Percentiles rank a stretch among this genome's conserved stretches.
Conservation (phyloP, 345 rosid genomes). For the Gossypium raimondii region DNA sequence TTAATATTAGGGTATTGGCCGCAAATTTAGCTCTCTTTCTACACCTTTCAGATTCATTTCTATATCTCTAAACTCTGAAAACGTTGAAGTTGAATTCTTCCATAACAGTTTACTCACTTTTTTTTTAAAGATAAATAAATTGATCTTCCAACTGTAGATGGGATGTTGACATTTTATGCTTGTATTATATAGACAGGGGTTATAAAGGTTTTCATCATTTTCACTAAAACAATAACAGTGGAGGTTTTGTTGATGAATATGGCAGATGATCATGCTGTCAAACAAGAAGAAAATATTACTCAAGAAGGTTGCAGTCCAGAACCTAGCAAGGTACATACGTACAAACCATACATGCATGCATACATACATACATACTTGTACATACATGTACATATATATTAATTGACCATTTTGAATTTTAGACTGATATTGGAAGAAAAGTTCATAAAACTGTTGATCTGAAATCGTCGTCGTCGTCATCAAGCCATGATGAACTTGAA, state of each 20-base stretch:
- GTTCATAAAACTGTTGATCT: slow-evolving; percentile 10
- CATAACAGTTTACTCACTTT: not conserved
- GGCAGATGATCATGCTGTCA: slow-evolving; percentile 25
- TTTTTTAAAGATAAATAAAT: slow-evolving; percentile 2
- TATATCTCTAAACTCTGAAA: slow-evolving; percentile 19
- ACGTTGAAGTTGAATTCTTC: slow-evolving; percentile 34
- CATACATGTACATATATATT: not conserved
- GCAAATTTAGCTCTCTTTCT: slow-evolving; percentile 34
- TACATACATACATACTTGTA: not conserved
- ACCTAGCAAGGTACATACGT: slow-evolving; percentile 21
- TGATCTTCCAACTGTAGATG: slow-evolving; percentile 25
- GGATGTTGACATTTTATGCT: slow-evolving; percentile 63
- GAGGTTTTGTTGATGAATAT: slow-evolving; percentile 32
- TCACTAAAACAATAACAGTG: slow-evolving; percentile 10
- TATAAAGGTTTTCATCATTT: too few species aligned
- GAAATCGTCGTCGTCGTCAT: slow-evolving; percentile 28
- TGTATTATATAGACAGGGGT: slow-evolving; percentile 12
- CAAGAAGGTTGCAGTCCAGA: slow-evolving; percentile 29
- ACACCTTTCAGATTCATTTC: slow-evolving; percentile 8
- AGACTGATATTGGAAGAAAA: slow-evolving; percentile 23
- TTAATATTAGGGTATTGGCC: slow-evolving; percentile 25
- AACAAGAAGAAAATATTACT: slow-evolving; percentile 26
- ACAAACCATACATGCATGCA: not conserved
- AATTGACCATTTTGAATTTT: not conserved
- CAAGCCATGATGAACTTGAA: slow-evolving; percentile 38